phyloP scores from a whole-genome alignment of 1,139 yeast species.

The Hyphopichia pseudoburtonii region DNA sequence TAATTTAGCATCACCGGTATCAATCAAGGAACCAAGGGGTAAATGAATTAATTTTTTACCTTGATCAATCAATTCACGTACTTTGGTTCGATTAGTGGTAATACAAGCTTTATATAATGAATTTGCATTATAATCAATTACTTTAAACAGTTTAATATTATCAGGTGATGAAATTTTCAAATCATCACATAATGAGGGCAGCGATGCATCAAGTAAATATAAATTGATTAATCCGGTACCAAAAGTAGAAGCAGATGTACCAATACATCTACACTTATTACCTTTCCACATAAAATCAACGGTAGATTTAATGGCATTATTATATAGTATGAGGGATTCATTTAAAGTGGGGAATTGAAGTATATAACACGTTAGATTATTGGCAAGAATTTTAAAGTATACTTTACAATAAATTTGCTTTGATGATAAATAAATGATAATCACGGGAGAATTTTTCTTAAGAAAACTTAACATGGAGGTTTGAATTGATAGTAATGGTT shows the following conservation, averaged over 20 bases:
- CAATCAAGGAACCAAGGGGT: slow-evolving; percentile 34
- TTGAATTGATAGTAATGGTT: slow-evolving; percentile 12
- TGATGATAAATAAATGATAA: slow-evolving; percentile 22
- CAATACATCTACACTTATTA: slow-evolving; percentile 33
- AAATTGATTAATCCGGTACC: slow-evolving; percentile 34
- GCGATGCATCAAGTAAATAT: slow-evolving; percentile 21
- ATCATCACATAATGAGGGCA: slow-evolving; percentile 24
- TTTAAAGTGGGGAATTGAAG: slow-evolving; percentile 22
- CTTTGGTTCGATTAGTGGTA: slow-evolving; percentile 13
- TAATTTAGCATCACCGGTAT: slow-evolving; percentile 26
- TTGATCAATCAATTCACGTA: slow-evolving; percentile 9
- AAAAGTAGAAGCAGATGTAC: slow-evolving; percentile 41
- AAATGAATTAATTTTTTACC: slow-evolving; percentile 20
- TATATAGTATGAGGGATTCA: slow-evolving; percentile 24
- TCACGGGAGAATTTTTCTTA: slow-evolving; percentile 33
- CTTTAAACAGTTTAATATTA: slow-evolving; percentile 13
- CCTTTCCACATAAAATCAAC: slow-evolving; percentile 30
- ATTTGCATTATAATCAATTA: too few species aligned
- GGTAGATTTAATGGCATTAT: slow-evolving; percentile 35
- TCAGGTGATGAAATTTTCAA: slow-evolving; percentile 3
- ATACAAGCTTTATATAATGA: too few species aligned
- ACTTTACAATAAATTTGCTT: slow-evolving; percentile 27
- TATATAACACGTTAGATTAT: slow-evolving; percentile 36
- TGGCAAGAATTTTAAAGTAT: slow-evolving; percentile 31
- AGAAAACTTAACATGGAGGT: slow-evolving; percentile 29